A percentile compares a stretch with the other conserved stretches of the same genome.
Conservation (phyloP, 495 filamentous ascomycete species). For the Penicillium daleae region DNA sequence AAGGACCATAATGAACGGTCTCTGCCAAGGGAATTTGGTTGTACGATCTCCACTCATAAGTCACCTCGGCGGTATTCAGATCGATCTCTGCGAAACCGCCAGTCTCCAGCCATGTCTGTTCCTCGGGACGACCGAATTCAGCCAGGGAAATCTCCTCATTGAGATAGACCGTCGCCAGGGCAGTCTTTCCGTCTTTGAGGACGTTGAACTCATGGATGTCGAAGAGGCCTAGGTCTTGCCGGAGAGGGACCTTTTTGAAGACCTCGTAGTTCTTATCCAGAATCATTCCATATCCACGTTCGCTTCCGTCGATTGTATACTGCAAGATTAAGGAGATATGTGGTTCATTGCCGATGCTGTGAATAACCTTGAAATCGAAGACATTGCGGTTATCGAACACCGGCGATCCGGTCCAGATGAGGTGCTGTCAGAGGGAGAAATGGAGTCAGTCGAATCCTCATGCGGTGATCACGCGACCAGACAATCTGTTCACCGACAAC, state of each 20-base stretch:
- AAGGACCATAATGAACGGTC: constrained; percentile 26
- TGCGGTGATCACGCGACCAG: background rate
- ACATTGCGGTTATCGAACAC: constrained; percentile 39
- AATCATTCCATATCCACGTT: constrained; percentile 37
- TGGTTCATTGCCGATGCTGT: constrained; percentile 32
- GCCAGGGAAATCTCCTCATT: constrained; percentile 43
- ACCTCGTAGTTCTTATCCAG: constrained; percentile 36
- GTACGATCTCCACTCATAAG: constrained; percentile 50
- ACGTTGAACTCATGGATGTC: constrained; percentile 54
- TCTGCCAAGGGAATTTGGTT: constrained; percentile 41
- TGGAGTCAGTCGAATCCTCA: background rate
- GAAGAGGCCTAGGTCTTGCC: constrained; percentile 36
- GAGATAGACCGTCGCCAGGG: constrained; percentile 50
- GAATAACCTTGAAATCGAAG: constrained; percentile 44
- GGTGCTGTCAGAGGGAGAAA: constrained; percentile 27
- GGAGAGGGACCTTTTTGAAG: constrained; percentile 36
- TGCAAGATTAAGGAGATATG: constrained; percentile 51
- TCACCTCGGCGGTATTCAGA: constrained; percentile 40
- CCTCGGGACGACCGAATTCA: constrained; percentile 37
- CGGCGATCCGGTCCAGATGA: constrained; percentile 38
- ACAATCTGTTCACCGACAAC: constrained; percentile 5
- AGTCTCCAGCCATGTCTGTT: constrained; percentile 36
- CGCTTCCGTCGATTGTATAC: constrained; percentile 31
- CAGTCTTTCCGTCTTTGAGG: constrained; percentile 38
- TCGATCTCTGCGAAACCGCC: constrained; percentile 50